Base-by-base conservation (phyloP, 1,284 basidiomycete genomes). In the Rhodotorula sp. region DNA sequence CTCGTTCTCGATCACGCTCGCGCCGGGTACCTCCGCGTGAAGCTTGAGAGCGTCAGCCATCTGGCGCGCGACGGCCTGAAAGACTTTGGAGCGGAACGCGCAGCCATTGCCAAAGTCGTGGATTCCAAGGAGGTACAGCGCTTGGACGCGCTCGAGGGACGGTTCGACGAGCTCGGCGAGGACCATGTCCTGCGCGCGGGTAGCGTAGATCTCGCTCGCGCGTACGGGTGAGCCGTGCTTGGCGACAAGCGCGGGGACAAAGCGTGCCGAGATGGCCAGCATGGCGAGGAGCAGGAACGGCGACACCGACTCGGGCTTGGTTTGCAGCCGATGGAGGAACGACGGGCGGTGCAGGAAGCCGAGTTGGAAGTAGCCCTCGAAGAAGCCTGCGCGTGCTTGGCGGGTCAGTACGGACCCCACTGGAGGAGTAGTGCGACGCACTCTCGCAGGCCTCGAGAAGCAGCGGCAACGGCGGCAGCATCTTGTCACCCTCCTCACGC, bases 301-400 rank as follows among this genome's bases (percentile, higher is more conserved):
- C 32, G 65, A 58, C 10, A 57, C 19, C 7, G 62, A 22, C 2
- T 41, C n/a, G 22, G 61, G 60, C 2, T 32, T 34, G 22, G 51
- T 55, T 46, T 25, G n/a, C 8, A 67, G 61, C 36, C 51, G 17
- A 46, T 67, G 60, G 21, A 67, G 34, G 54, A 67, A 67, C 15
- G 66, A 39, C 13, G 66, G 66, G 5, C 66, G 66, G 27, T 61
- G 60, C 46, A 67, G 55, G 66, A 67, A 67, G 37, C 53, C n/a
- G 54, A 67, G 60, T 36, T 67, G 66, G 44, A 32, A 41, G 60
- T n/a, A 58, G 27, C 22, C 27, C 7, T 39, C 19, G 58, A 66
- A 51, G 58, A 60, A 61, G 32, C 15, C 65, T 66, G 50, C 4
- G 21, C 7, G 29, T 13, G 19, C 8, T 29, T 13, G 12, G 21